These are phyloP conservation scores for Euphorbia pulcherrima DNA, from an alignment of 345 rosid genomes.

Conservation along the genomic window DNA sequence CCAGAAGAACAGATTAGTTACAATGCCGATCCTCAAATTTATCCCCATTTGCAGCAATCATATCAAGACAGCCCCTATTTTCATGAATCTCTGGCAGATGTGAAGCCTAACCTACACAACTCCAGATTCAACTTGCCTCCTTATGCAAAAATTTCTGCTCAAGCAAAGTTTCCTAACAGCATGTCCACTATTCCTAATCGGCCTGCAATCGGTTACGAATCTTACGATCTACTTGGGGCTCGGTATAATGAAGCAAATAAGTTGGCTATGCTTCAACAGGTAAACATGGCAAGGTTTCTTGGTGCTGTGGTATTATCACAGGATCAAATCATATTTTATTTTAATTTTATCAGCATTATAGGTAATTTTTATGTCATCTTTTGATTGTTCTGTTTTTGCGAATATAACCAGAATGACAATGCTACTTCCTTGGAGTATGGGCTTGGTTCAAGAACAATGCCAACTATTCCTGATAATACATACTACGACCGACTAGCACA, in stretches of 20 bases:
- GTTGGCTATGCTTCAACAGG: conserved; percentile 28
- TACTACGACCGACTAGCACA: conserved; percentile 22
- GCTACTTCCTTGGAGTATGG: conserved; percentile 26
- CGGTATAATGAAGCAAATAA: conserved; percentile 20
- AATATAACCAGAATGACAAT: conserved; percentile 24
- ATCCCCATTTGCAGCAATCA: conserved; percentile 15
- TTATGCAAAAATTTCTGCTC: conserved; percentile 17
- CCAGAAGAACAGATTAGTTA: conserved; percentile 17
- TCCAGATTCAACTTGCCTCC: conserved; percentile 25
- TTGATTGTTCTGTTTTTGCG: background rate
- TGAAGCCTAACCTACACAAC: conserved; percentile 21
- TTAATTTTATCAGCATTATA: background rate
- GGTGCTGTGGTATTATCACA: background rate
- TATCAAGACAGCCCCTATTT: conserved; percentile 20
- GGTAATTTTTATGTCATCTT: background rate
- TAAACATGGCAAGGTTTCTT: conserved; percentile 12
- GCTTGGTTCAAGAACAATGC: conserved; percentile 21
- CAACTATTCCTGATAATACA: conserved; percentile 16
- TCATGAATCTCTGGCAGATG: conserved; percentile 27
- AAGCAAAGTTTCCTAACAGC: conserved; percentile 25
- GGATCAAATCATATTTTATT: background rate
- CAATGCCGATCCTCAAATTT: conserved; percentile 19
- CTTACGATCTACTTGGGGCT: conserved; percentile 20
- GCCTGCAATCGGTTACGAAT: conserved; percentile 21
- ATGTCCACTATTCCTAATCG: conserved; percentile 16